These are phyloP conservation scores for Baorangia bicolor DNA, from an alignment of 768 basidiomycete species.

Conservation along the genomic window DNA sequence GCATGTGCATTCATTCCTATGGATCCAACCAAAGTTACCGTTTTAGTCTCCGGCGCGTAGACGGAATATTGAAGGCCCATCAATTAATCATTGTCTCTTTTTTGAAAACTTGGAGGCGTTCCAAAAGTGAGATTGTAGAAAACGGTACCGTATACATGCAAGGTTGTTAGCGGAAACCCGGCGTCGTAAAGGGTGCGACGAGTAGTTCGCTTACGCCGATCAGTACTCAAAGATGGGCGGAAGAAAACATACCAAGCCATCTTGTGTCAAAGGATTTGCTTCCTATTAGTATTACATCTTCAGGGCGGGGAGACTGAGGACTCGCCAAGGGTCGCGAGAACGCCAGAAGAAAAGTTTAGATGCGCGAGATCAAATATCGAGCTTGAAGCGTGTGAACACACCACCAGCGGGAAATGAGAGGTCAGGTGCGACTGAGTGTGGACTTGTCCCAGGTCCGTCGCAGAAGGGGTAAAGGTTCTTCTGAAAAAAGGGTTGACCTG, in stretches of 20 bases:
- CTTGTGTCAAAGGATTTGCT: not conserved
- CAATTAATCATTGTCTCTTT: not conserved
- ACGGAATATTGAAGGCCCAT: not conserved
- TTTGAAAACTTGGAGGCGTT: not conserved
- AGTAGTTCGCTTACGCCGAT: not conserved
- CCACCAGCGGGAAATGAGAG: not conserved
- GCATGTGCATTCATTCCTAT: conserved; percentile 18
- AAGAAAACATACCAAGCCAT: not conserved
- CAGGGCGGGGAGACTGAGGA: not conserved
- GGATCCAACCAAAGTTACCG: conserved; percentile 6
- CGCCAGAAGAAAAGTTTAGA: not conserved
- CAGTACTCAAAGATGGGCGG: not conserved
- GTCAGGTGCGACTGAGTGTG: not conserved
- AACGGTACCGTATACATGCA: no score
- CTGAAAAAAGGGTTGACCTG: not conserved
- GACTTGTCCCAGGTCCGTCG: not conserved
- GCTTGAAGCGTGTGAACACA: not conserved
- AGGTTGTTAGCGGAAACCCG: not conserved
- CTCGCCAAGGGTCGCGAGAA: not conserved
- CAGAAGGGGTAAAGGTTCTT: not conserved
- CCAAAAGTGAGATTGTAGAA: not conserved
- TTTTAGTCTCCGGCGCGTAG: not conserved
- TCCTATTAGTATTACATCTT: not conserved
- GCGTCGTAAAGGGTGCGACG: not conserved
- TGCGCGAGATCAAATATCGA: not conserved